phyloP scores from a whole-genome alignment of 495 filamentous ascomycete genomes.

The Annulohypoxylon nitens region DNA sequence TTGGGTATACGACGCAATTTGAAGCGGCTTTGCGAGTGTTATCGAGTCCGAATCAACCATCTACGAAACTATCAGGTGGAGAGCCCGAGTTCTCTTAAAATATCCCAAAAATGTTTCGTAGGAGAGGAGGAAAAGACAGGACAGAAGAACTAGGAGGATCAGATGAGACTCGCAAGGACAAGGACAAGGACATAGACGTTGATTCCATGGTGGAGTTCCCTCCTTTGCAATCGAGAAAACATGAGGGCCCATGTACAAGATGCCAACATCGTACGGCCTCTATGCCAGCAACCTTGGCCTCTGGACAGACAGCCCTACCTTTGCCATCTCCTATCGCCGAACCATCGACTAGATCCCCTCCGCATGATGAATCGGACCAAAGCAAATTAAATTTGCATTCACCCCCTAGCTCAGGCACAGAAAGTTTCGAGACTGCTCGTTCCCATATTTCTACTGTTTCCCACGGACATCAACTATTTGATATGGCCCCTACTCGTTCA shows the following conservation, averaged over 20 bases:
- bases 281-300: not conserved
- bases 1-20: not conserved
- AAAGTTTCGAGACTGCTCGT: not conserved
- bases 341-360: not conserved
- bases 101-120: not conserved
- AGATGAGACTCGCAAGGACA: not conserved
- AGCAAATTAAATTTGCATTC: not conserved
- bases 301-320: not conserved
- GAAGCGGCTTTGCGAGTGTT: not conserved
- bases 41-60: constrained; percentile 2
- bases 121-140: not conserved
- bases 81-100: not conserved
- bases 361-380: not conserved
- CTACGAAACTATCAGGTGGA: not conserved
- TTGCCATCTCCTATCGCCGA: not conserved
- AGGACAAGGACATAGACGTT: not conserved
- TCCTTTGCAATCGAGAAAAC: not conserved
- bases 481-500: not conserved
- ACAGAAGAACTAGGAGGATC: not conserved
- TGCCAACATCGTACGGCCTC: not conserved
- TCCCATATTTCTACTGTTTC: not conserved
- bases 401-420: not conserved
- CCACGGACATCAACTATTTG: not conserved
- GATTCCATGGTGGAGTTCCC: constrained; percentile 1
- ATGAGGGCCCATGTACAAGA: not conserved